Conservation (phyloP, 2,329 filamentous ascomycete genomes). For the Penicillium frequentans region DNA sequence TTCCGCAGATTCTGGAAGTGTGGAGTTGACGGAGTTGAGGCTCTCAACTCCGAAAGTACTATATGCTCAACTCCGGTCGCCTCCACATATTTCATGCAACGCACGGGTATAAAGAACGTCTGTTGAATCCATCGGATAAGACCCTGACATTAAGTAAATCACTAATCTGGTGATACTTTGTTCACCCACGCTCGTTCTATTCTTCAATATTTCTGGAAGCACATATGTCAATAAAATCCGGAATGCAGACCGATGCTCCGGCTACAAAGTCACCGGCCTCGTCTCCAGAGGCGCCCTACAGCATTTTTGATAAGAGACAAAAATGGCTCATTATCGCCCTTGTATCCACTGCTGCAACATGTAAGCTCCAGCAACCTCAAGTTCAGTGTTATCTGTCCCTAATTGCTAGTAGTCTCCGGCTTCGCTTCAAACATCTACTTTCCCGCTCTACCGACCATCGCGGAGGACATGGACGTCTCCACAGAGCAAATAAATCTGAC, state of each 20-base stretch:
- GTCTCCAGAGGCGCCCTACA: slow-evolving; percentile 40
- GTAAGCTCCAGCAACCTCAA: slow-evolving; percentile 30
- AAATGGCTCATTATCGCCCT: slow-evolving; percentile 50
- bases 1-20: neutral
- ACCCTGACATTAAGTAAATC: no score
- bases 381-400: neutral
- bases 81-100: neutral
- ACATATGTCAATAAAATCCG: no score
- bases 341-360: slow-evolving; percentile 53
- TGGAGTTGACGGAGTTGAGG: neutral
- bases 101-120: neutral
- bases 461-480: slow-evolving; percentile 42
- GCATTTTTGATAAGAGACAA: slow-evolving; percentile 53
- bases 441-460: slow-evolving; percentile 44
- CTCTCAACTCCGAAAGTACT: neutral
- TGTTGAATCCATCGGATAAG: neutral
- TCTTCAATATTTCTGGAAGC: neutral
- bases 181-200: neutral
- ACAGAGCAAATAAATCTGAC: slow-evolving; percentile 44
- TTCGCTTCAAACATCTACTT: slow-evolving; percentile 51
- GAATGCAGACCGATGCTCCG: neutral
- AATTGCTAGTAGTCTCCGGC: slow-evolving; percentile 33
- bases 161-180: no score
- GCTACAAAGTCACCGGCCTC: neutral
- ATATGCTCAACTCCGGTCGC: neutral